Base-by-base conservation (phyloP, 305 asterid genomes). In the Solanum chacoense region DNA sequence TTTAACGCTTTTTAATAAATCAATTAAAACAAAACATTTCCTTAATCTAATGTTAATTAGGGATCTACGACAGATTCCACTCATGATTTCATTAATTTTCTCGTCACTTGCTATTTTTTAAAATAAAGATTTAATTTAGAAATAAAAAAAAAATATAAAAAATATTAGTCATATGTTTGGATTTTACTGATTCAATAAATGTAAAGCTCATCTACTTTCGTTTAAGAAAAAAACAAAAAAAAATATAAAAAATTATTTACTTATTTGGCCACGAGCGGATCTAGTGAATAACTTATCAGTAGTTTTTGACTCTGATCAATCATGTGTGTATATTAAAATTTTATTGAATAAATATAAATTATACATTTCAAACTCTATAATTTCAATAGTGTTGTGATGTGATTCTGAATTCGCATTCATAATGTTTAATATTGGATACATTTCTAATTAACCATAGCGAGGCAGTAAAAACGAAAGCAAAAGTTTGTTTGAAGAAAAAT, bases 51-150 rank as follows among this genome's bases (percentile, higher is more conserved):
- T 84, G 36, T 81, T 83, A 45, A 40, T 38, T 65, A 87, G 87
- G 86, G 71, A 45, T 67, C 71, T 86, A 86, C 75, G 42, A 83
- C 81, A 85, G 42, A 84, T 89, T 74, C 86, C 90, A 89, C 36
- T 85, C 35, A 38, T 65, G 11, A 8, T 88, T 74, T 84, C 78
- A n/a, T 22, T 73, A 73, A 73, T 31, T 74, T 73, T 50, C 31
- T 12, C 16, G 38, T 24, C 88, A 75, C 86, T 85, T 63, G 87
- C 59, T 14, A 36, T 22, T 45, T 20, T 85, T 20, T 13, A 81
- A 88, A 67, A 38, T 0, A 11, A 83, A 20, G 8, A 16, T 28
- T 28, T 71, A 86, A 28, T 71, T 11, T 45, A 28, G 40, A 42
- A 71, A 38, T 13, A 8, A 24, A 36, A 42, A 2, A 26, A 0